phyloP scores from a whole-genome alignment of 2,329 filamentous ascomycete species.

The Colletotrichum sp. region DNA sequence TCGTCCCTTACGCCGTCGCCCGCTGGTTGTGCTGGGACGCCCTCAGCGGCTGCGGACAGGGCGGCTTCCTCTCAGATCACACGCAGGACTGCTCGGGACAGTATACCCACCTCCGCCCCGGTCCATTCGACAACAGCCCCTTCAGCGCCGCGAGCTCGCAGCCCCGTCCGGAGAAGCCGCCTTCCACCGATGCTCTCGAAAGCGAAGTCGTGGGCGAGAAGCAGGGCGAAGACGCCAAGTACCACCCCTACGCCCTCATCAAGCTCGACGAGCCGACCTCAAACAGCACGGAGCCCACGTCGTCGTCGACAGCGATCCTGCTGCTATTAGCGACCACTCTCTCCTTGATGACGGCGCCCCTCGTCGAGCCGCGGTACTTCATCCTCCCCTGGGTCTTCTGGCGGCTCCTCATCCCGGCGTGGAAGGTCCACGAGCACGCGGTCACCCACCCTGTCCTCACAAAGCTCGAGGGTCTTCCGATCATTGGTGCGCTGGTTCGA shows the following conservation, averaged over 20 bases:
- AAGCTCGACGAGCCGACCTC: constrained; percentile 28
- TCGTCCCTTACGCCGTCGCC: constrained; percentile 73
- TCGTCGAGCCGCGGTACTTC: constrained; percentile 96
- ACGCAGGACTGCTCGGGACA: constrained; percentile 1
- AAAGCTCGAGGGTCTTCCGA: not conserved
- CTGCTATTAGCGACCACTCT: constrained; percentile 74
- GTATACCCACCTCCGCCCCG: not conserved
- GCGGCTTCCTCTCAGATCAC: not conserved
- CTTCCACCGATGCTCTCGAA: not conserved
- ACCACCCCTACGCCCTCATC: constrained; percentile 21
- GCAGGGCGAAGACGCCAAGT: not conserved
- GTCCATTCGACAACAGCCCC: constrained; percentile 33
- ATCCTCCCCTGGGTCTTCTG: constrained; percentile 95
- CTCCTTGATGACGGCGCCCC: constrained; percentile 84
- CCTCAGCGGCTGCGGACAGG: constrained; percentile 52
- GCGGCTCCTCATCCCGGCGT: constrained; percentile 76
- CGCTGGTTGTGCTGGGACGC: constrained; percentile 72
- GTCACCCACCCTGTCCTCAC: not conserved
- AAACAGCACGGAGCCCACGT: constrained; percentile 32
- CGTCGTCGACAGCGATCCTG: constrained; percentile 59
- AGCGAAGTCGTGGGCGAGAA: not conserved
- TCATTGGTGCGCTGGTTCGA: not conserved
- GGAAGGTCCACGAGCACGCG: constrained; percentile 26
- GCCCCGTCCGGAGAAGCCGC: not conserved
- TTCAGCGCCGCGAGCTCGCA: constrained; percentile 22